A percentile compares a stretch with the other conserved stretches of the same genome.
These are phyloP conservation scores for Diutina neorugosa DNA, from an alignment of 1,139 yeast genomes.

Conservation along the genomic window DNA sequence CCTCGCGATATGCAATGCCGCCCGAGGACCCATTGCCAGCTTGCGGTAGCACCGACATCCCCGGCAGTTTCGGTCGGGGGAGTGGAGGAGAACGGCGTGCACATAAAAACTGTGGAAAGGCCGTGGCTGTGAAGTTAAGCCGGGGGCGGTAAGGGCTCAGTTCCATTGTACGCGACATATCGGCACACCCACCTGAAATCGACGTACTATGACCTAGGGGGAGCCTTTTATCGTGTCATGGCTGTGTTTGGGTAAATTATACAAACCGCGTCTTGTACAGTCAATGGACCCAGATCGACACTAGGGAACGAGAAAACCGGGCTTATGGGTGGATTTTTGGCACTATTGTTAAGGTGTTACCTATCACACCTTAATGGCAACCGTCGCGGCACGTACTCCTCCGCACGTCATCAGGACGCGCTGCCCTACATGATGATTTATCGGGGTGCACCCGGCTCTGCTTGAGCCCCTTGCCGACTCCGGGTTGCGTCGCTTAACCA, in stretches of 20 bases:
- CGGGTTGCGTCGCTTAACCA: background rate
- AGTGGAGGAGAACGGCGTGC: background rate
- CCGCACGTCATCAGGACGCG: background rate
- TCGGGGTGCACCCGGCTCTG: background rate
- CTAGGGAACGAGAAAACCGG: no score
- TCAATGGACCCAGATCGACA: no score
- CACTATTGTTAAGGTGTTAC: no score
- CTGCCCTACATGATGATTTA: background rate
- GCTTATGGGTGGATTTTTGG: no score
- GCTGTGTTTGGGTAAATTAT: no score
- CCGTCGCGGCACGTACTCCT: no score
- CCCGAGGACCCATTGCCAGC: background rate
- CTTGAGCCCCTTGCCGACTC: background rate
- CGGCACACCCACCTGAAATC: background rate
- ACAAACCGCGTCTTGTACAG: no score
- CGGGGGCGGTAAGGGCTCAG: background rate
- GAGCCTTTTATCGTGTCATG: background rate
- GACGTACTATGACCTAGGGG: background rate
- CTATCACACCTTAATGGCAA: no score
- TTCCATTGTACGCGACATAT: background rate
- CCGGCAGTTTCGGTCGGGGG: background rate
- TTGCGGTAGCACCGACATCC: background rate
- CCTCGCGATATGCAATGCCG: background rate
- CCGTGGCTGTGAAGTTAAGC: background rate
- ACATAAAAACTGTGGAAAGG: background rate